Percentiles rank a stretch among this genome's conserved stretches.
Conservation (phyloP, 805 yeast species). For the Candida sithepensis region DNA sequence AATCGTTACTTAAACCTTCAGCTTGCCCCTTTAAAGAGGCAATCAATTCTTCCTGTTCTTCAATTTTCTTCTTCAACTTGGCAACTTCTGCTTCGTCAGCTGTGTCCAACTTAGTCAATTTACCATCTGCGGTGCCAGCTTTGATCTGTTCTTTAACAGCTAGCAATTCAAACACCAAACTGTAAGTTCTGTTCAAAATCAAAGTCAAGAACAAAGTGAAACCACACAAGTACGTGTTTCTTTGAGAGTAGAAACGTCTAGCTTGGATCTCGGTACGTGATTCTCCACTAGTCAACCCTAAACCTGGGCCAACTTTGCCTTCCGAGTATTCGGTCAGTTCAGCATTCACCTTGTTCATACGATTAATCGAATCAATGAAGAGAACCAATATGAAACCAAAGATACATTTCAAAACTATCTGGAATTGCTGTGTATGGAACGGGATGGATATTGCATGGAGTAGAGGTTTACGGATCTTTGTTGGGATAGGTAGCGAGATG, state of each 20-base stretch:
- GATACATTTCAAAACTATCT: slow-evolving; percentile 74
- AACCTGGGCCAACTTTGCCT: slow-evolving; percentile 8
- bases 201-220: slow-evolving; percentile 88
- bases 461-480: slow-evolving; percentile 63
- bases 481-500: slow-evolving; percentile 84
- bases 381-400: slow-evolving; percentile 79
- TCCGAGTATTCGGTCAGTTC: slow-evolving; percentile 44
- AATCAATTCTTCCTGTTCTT: slow-evolving; percentile 62
- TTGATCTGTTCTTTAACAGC: slow-evolving; percentile 54
- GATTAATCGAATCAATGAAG: slow-evolving; percentile 84
- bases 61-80: slow-evolving; percentile 47
- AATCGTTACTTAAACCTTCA: slow-evolving; percentile 58
- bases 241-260: slow-evolving; percentile 89
- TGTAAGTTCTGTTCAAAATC: slow-evolving; percentile 79
- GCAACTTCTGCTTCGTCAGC: slow-evolving; percentile 38
- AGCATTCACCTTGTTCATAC: slow-evolving; percentile 65
- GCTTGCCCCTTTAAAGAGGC: slow-evolving; percentile 72
- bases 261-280: slow-evolving; percentile 86
- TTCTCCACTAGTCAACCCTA: slow-evolving; percentile 33
- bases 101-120: slow-evolving; percentile 19
- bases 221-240: slow-evolving; percentile 95
- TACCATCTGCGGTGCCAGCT: slow-evolving; percentile 7
- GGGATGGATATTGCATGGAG: slow-evolving; percentile 63
- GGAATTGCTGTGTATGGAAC: slow-evolving; percentile 66
- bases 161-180: slow-evolving; percentile 70